Conservation (phyloP, 805 yeast genomes). For the Yarrowia deformans region DNA sequence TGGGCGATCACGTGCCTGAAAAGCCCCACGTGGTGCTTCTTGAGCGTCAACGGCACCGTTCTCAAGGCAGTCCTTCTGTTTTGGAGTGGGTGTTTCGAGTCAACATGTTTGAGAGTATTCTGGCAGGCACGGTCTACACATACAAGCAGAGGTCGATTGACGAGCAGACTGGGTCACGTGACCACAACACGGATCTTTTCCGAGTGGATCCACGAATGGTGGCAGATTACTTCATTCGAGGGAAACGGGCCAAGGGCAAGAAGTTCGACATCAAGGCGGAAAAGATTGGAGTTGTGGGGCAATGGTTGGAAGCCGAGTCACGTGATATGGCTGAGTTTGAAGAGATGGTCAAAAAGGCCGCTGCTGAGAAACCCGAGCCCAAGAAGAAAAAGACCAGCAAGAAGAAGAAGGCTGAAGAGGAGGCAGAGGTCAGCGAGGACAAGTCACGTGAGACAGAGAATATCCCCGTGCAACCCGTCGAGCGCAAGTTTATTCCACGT, state of each 20-base stretch:
- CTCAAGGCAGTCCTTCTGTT: conserved; percentile 20
- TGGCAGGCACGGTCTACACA: conserved; percentile 15
- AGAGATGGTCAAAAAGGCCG: not conserved
- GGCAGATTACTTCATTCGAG: conserved; percentile 20
- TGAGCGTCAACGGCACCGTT: conserved; percentile 29
- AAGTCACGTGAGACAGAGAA: not conserved
- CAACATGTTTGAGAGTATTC: conserved; percentile 37
- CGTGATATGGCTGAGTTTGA: not conserved
- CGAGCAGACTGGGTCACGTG: not conserved
- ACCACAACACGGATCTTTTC: not conserved
- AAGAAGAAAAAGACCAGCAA: not conserved
- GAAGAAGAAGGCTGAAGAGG: not conserved
- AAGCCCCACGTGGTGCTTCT: conserved; percentile 2
- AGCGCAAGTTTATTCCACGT: not conserved
- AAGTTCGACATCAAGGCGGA: conserved; percentile 21
- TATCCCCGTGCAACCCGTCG: not conserved
- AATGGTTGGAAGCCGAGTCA: conserved; percentile 8
- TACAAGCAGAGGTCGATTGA: conserved; percentile 1
- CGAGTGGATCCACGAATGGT: conserved; percentile 22
- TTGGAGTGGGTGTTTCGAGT: conserved; percentile 34
- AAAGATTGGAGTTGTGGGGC: conserved; percentile 18
- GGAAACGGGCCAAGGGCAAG: not conserved
- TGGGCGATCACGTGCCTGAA: not conserved
- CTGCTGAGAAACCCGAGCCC: not conserved
- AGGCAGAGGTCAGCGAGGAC: not conserved